Evolutionary conservation across 768 basidiomycete species (phyloP), one percentile per base, ranked within the genome.

Genomic region (Podaxis pistillaris): DNA sequence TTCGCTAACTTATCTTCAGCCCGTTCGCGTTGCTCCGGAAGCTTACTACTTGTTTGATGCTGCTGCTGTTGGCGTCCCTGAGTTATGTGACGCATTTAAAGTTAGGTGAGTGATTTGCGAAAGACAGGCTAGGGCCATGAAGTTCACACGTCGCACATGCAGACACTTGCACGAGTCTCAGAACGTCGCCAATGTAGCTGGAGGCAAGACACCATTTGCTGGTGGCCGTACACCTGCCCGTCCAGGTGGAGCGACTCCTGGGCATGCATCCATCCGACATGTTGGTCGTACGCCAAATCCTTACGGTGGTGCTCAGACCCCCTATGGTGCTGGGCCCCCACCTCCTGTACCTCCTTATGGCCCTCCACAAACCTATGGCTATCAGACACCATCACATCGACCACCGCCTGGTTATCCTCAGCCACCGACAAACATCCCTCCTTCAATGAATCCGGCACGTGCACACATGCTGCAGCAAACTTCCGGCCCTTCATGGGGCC

Each of bases 1-100:
- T 54, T 33, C 60, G 41, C 58, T 66, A 53, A 65, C 56, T 15
- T 62, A 55, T 26, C 46, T 60, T n/a, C 60, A 94, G 93, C 92
- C 91, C 41, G 86, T 96, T 51, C 88, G 93, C 51, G 91, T 95
- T 47, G 83, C 90, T 5, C 94, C 93, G 1, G 89, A 93, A 74
- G 91, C 91, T 4, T 97, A 95, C 71, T 90, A 90, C 70, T 83
- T 98, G 17, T 94, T 93, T 68, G 93, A 95, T 66, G 92, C 93
- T 5, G 86, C 93, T 51, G 93, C 94, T 26, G 88, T 92, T 6
- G 94, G 93, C 40, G 93, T 98, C 26, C 88, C 92, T 3, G 94
- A 97, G 73, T 77, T 98, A 4, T 97, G 96, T 66, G 96, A 98
- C 72, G 95, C 96, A 19, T 98, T 98, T 86, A 98, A 98, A 86